Base-by-base conservation (phyloP, 2,329 filamentous ascomycete species). In the Tolypocladium tropicale region DNA sequence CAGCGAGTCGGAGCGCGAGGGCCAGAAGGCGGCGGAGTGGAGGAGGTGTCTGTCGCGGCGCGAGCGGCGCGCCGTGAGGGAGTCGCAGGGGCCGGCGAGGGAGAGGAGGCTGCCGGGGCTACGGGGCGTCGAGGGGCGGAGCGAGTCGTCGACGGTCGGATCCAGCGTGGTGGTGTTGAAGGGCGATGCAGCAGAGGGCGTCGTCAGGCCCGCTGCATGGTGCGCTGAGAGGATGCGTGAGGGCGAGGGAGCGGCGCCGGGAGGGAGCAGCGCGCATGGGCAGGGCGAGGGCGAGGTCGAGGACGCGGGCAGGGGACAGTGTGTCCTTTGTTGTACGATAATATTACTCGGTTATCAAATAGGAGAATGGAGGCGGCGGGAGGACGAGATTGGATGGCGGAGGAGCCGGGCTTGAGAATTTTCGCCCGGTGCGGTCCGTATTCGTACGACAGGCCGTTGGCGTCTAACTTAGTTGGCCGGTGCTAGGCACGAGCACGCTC, bases 171-270 rank as follows among this genome's bases (percentile, higher is more conserved):
- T 70, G 64, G 56, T 57, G 58, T 54, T 64, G 61, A 65, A 66
- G 64, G 70, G 63, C 67, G 70, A 71, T 77, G 78, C 78, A 76
- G 78, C 76, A 78, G 81, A 81, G 79, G 70, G 64, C 62, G 67
- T 72, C 61, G 66, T 72, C 76, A 80, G 80, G 69, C 67, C 68
- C 77, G 75, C 81, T 75, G 78, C 82, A 84, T 84, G 65, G 69
- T 76, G 72, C 64, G 61, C 64, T 65, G 57, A 56, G 59, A 56
- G 46, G 55, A 33, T n/a, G 53, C 46, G 50, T 30, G 18, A 32
- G 41, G 16, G 52, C 43, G 18, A 32, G 41, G 16, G 52, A 41
- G 48, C 41, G 54, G 52, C 51, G 50, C 46, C 52, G 46, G 54
- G 55, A 34, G 52, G 53, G 18, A 50, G 32, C 37, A 50, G 32